Base-by-base conservation (phyloP, 2,329 filamentous ascomycete species). In the Hypoxylon sp. region DNA sequence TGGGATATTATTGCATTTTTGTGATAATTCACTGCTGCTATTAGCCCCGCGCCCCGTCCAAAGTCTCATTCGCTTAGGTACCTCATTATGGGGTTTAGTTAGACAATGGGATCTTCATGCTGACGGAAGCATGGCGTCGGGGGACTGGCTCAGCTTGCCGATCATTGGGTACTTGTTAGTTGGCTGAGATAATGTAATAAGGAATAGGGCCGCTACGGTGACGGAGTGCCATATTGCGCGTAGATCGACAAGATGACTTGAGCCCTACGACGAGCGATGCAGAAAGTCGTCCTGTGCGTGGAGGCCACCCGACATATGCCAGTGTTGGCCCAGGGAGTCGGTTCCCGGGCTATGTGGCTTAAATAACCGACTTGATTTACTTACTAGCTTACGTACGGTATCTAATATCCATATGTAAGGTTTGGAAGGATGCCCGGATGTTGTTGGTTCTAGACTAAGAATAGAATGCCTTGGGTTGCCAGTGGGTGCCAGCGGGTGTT, bases 331-430 rank as follows among this genome's bases (percentile, higher is more conserved):
- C 60, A 39, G 53, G 27, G 21, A 65, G 67, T 55, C 58, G 67
- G 67, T 65, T 67, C 51, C 56, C 44, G n/a, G 53, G 63, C 48
- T 53, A 35, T 61, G 56, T 67, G 60, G 61, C 61, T 65, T 32
- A 53, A 50, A 62, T 27, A 17, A 19, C n/a, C 42, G 57, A 48
- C 6, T 62, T 37, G 32, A 4, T 37, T 37, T 13, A 37, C 10
- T 37, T 37, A 13, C 24, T 27, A 37, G 10, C 32, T 37, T 37
- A 13, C 32, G 42, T 51, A 56, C 50, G n/a, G 44, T 58, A 60
- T 37, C 51, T 56, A 48, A 27, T 27, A 27, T 27, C 24, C 2
- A 6, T 17, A 44, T 35, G 13, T 64, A 56, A 39, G 39, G n/a
- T 51, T 19, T 32, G 53, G 39, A 47, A 56, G 44, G 47, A 53